These are phyloP conservation scores for Prosopis cineraria DNA, from an alignment of 306 rosid species.

Conservation along the genomic window DNA sequence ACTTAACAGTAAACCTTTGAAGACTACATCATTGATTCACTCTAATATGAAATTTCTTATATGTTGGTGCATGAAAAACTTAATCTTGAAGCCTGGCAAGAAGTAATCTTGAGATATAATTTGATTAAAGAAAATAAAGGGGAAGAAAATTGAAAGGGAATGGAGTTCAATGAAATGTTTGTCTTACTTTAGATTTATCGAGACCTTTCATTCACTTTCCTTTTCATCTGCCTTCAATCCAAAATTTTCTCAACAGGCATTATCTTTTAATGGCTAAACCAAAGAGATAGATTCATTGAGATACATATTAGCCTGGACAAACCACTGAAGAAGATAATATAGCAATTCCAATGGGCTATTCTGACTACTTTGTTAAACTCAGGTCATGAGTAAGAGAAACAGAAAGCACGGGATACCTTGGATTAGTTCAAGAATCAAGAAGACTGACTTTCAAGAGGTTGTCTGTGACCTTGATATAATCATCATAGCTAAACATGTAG, in stretches of 20 bases:
- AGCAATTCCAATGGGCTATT: background rate
- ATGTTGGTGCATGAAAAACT: background rate
- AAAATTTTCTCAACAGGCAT: background rate
- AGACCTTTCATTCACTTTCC: background rate
- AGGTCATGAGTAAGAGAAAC: background rate
- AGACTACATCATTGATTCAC: background rate
- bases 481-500: slow-evolving; percentile 22
- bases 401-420: background rate
- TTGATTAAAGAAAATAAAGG: background rate
- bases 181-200: background rate
- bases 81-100: background rate
- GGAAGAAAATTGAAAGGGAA: background rate
- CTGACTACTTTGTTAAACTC: background rate
- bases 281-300: background rate
- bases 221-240: background rate
- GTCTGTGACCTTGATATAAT: slow-evolving; percentile 12
- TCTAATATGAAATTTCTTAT: background rate
- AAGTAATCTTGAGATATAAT: background rate
- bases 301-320: background rate
- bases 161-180: background rate
- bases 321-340: background rate
- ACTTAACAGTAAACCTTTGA: background rate
- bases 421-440: slow-evolving; percentile 4
- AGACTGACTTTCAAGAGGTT: slow-evolving; percentile 27
- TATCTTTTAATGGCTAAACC: background rate